A percentile compares a stretch with the other conserved stretches of the same genome.
Evolutionary conservation across 768 basidiomycete species (phyloP).

Genomic region (Tricholoma flavovirens): DNA sequence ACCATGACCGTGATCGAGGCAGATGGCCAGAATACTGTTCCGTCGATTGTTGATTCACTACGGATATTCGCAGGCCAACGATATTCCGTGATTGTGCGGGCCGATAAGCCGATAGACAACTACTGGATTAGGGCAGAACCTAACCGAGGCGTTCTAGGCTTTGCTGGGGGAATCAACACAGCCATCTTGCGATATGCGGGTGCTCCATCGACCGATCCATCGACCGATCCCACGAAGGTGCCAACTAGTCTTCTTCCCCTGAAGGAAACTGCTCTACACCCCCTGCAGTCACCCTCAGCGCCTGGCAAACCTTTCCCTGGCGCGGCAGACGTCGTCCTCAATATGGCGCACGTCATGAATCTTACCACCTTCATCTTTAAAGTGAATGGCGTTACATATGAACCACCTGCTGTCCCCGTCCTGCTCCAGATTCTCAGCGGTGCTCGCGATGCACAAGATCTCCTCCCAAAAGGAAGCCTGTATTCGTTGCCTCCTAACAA

Average conservation of each 20-base stretch:
- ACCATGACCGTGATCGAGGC: conserved; percentile 42
- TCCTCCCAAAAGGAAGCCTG: conserved; percentile 34
- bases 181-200: conserved; percentile 48
- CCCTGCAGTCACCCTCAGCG: background rate
- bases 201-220: conserved; percentile 37
- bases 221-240: background rate
- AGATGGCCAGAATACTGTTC: conserved; percentile 36
- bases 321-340: background rate
- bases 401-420: conserved; percentile 35
- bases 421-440: conserved; percentile 43
- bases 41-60: conserved; percentile 36
- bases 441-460: conserved; percentile 27
- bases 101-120: conserved; percentile 40
- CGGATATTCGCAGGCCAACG: conserved; percentile 20
- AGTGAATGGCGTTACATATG: conserved; percentile 26
- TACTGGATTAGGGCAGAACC: conserved; percentile 42
- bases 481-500: conserved; percentile 38
- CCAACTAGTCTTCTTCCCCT: background rate
- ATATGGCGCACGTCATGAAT: background rate
- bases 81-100: conserved; percentile 29
- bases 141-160: conserved; percentile 16
- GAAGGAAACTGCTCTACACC: background rate
- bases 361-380: conserved; percentile 11
- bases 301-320: conserved; percentile 25
- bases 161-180: conserved; percentile 33